Percentiles rank a stretch among this genome's conserved stretches.
These are phyloP conservation scores for Xerocomus brunneocitrinus DNA, from an alignment of 768 basidiomycete species.

Conservation along the genomic window DNA sequence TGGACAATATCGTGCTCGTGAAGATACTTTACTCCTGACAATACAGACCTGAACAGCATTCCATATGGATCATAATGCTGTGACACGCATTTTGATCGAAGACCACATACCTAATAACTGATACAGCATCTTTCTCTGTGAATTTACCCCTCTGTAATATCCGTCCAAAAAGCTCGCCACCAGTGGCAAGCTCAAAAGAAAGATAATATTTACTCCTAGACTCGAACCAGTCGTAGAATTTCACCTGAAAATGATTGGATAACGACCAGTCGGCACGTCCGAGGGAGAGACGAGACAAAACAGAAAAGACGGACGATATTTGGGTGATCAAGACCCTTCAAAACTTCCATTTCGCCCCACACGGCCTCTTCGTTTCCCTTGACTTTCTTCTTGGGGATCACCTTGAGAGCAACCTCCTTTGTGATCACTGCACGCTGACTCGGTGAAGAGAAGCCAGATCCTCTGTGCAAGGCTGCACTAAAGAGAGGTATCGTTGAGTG, in stretches of 20 bases:
- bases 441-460: constrained; percentile 23
- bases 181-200: constrained; percentile 89
- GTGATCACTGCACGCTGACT: constrained; percentile 33
- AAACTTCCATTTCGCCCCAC: constrained; percentile 90
- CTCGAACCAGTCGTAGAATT: constrained; percentile 97
- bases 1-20: constrained; percentile 94
- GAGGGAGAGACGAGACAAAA: background rate
- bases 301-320: constrained; percentile 64
- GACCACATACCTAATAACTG: constrained; percentile 59
- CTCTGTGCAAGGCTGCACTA: constrained; percentile 21
- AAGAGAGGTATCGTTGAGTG: constrained; percentile 29
- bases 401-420: constrained; percentile 81
- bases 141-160: constrained; percentile 85
- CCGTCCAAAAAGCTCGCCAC: constrained; percentile 92
- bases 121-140: constrained; percentile 86
- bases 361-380: constrained; percentile 87
- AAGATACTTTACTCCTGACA: constrained; percentile 84
- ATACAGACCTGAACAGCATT: constrained; percentile 54
- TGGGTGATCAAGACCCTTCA: constrained; percentile 84
- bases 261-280: background rate
- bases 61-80: background rate
- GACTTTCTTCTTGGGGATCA: constrained; percentile 94
- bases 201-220: constrained; percentile 91
- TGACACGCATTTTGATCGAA: background rate
- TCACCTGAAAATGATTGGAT: constrained; percentile 54